Evolutionary conservation across 257 asterid species (phyloP).

Genomic region (Salvia rosmarinus): DNA sequence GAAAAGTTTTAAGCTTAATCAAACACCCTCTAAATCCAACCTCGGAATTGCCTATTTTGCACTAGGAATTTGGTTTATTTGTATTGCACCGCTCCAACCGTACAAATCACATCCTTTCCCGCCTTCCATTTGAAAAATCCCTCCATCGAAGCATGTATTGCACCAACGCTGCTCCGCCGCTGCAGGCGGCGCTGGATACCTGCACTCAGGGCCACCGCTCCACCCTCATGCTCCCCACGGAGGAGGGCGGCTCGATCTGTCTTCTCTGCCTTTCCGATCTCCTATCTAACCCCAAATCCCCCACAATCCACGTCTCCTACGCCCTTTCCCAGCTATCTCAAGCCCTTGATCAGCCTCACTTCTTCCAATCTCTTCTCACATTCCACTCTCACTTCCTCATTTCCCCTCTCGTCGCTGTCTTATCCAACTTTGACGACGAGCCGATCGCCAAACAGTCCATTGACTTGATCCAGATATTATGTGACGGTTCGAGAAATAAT

Average conservation of each 20-base stretch:
- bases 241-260: slow-evolving; percentile 85
- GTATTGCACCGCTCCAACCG: background rate
- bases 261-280: slow-evolving; percentile 84
- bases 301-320: slow-evolving; percentile 81
- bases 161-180: slow-evolving; percentile 41
- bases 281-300: slow-evolving; percentile 73
- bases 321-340: slow-evolving; percentile 90
- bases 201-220: slow-evolving; percentile 80
- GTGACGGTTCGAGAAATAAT: slow-evolving; percentile 40
- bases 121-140: slow-evolving; percentile 32
- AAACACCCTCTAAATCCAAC: too few species aligned
- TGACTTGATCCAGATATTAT: slow-evolving; percentile 62
- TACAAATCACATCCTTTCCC: slow-evolving; percentile 31
- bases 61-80: too few species aligned
- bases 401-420: slow-evolving; percentile 67
- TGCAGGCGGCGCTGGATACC: slow-evolving; percentile 40
- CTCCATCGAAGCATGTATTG: slow-evolving; percentile 42
- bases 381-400: slow-evolving; percentile 85
- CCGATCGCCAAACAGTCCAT: slow-evolving; percentile 70
- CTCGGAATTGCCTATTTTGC: too few species aligned
- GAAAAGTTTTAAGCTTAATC: too few species aligned
- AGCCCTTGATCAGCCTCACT: slow-evolving; percentile 71
- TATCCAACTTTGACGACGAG: slow-evolving; percentile 69
- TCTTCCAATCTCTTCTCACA: slow-evolving; percentile 57
- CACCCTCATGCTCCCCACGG: slow-evolving; percentile 59